A percentile compares a stretch with the other conserved stretches of the same genome.
These are phyloP conservation scores for Phoenix dactylifera DNA, from an alignment of 176 grass and related monocot genomes.

Conservation along the genomic window DNA sequence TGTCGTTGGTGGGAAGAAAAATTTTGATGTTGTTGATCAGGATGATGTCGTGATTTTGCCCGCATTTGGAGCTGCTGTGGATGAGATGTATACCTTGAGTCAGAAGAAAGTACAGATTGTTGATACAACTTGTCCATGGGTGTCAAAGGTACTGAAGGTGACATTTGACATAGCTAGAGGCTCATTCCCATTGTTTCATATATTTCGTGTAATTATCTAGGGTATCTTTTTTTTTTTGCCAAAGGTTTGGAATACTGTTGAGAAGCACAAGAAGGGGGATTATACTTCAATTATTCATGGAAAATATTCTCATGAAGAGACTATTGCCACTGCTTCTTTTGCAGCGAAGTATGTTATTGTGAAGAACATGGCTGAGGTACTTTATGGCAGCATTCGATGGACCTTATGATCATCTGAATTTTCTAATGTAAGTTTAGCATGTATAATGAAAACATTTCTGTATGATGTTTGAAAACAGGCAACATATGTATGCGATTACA, in stretches of 20 bases:
- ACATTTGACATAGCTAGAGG: not conserved
- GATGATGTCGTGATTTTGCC: conserved; percentile 88
- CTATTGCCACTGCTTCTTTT: conserved; percentile 93
- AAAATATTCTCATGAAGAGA: conserved; percentile 95
- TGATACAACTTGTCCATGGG: conserved; percentile 98
- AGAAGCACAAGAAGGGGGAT: conserved; percentile 98
- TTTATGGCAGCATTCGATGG: not conserved
- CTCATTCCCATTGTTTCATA: not conserved
- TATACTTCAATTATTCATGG: conserved; percentile 96
- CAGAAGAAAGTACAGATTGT: conserved; percentile 97
- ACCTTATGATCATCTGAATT: no score
- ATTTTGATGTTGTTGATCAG: conserved; percentile 61
- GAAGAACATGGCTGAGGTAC: conserved; percentile 88
- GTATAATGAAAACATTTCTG: no score
- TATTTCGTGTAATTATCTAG: conserved; percentile 1
- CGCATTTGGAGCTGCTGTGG: conserved; percentile 85
- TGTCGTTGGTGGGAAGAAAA: conserved; percentile 47
- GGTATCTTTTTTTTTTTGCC: not conserved
- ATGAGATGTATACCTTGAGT: conserved; percentile 94
- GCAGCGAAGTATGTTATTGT: conserved; percentile 80
- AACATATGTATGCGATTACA: conserved; percentile 86
- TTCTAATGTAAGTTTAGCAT: no score
- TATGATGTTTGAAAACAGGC: conserved; percentile 30
- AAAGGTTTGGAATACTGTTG: conserved; percentile 97
- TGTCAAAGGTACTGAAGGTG: conserved; percentile 58